phyloP scores from a whole-genome alignment of 179 eudicot species.

The Carnegiea gigantea region DNA sequence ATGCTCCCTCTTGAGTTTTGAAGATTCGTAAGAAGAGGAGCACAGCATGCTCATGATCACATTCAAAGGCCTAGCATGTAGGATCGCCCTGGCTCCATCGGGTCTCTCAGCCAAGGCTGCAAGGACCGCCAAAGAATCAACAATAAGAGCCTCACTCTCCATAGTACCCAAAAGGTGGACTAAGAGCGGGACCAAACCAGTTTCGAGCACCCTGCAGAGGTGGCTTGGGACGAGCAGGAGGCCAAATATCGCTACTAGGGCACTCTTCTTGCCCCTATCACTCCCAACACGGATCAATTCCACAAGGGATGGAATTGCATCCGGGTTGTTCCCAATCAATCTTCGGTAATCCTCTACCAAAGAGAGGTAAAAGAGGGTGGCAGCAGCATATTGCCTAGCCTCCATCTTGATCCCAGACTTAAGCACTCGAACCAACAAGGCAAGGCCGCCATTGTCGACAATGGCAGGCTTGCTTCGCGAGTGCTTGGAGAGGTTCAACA shows the following conservation, averaged over 20 bases:
- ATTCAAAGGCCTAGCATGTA: slow-evolving; percentile 40
- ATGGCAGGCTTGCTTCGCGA: slow-evolving; percentile 42
- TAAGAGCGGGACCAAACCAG: slow-evolving; percentile 60
- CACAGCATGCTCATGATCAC: slow-evolving; percentile 39
- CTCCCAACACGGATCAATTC: slow-evolving; percentile 53
- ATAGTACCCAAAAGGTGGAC: slow-evolving; percentile 36
- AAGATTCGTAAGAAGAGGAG: slow-evolving; percentile 32
- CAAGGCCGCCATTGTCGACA: slow-evolving; percentile 57
- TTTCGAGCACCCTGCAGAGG: slow-evolving; percentile 51
- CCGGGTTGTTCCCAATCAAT: slow-evolving; percentile 52
- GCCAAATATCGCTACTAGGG: slow-evolving; percentile 60
- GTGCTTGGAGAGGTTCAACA: slow-evolving; percentile 74
- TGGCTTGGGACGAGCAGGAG: slow-evolving; percentile 59
- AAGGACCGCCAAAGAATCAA: slow-evolving; percentile 63
- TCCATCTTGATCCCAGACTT: slow-evolving; percentile 54
- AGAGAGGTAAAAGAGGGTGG: slow-evolving; percentile 74
- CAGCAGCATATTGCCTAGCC: slow-evolving; percentile 75
- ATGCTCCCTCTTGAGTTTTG: slow-evolving; percentile 55
- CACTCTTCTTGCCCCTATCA: slow-evolving; percentile 59
- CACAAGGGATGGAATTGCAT: slow-evolving; percentile 53
- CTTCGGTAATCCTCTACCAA: slow-evolving; percentile 62
- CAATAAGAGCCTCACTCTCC: slow-evolving; percentile 52
- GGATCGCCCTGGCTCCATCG: slow-evolving; percentile 55
- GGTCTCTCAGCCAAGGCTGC: slow-evolving; percentile 57
- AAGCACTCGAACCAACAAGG: slow-evolving; percentile 44